phyloP scores from a whole-genome alignment of 139 green algal genomes.

The Picochlorum sp. region DNA sequence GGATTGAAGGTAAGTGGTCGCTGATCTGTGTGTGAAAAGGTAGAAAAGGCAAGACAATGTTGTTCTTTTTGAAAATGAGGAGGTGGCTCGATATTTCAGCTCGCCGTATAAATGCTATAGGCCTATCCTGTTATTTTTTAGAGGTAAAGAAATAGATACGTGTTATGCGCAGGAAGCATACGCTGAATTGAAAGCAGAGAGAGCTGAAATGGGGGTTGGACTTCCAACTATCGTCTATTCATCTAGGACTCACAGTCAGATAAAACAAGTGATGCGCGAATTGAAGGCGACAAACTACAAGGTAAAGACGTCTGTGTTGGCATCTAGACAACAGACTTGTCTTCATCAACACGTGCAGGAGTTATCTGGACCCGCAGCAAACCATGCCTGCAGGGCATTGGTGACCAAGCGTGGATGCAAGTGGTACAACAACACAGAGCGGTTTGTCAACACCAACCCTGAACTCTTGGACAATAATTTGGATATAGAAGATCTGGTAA shows the following conservation, averaged over 20 bases:
- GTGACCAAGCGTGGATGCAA: slow-evolving; percentile 44
- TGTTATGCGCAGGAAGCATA: slow-evolving; percentile 17
- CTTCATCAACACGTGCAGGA: slow-evolving; percentile 38
- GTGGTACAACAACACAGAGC: slow-evolving; percentile 37
- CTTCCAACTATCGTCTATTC: slow-evolving; percentile 82
- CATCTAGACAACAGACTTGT: slow-evolving; percentile 80
- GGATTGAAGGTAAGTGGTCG: slow-evolving; percentile 8
- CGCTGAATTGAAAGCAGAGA: slow-evolving; percentile 12
- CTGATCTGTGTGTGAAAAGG: background rate
- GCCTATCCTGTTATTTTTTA: background rate
- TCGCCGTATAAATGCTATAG: background rate
- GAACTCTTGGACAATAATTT: slow-evolving; percentile 22
- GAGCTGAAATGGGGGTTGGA: background rate
- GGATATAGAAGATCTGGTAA: slow-evolving; percentile 87
- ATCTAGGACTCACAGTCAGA: slow-evolving; percentile 87
- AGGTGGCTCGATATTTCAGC: background rate
- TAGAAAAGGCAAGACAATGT: too few species aligned
- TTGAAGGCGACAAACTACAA: slow-evolving; percentile 70
- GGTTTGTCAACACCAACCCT: slow-evolving; percentile 27
- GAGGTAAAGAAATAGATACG: background rate
- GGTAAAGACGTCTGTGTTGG: slow-evolving; percentile 61
- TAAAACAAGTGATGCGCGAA: slow-evolving; percentile 89
- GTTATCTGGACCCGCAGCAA: slow-evolving; percentile 32
- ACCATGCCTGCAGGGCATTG: slow-evolving; percentile 62
- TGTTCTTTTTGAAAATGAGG: too few species aligned